These are phyloP conservation scores for Capsaspora owczarzaki DNA, from an alignment of 78 protist genomes.

Conservation along the genomic window DNA sequence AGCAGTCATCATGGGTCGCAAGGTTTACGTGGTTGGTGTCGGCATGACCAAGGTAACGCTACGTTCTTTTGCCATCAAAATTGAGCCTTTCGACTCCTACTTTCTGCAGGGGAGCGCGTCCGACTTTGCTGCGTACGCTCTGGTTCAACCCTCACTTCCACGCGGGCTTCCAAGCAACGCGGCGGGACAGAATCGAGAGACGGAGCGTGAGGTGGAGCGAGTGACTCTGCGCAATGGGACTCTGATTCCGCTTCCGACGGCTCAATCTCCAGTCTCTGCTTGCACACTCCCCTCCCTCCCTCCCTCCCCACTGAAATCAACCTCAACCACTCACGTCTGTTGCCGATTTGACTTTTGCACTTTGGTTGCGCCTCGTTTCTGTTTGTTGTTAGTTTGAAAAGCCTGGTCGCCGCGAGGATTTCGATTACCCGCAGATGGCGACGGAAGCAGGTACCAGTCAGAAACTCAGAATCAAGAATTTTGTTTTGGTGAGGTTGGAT, in stretches of 20 bases:
- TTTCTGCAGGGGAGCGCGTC: background rate
- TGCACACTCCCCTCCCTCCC: too few species aligned
- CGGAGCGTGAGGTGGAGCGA: too few species aligned
- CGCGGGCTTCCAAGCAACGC: too few species aligned
- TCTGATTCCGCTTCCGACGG: too few species aligned
- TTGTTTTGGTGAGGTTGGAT: background rate
- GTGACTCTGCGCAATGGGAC: too few species aligned
- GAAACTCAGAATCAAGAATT: too few species aligned
- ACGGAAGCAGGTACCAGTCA: constrained; percentile 3
- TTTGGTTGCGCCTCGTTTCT: background rate
- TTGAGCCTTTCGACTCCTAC: too few species aligned
- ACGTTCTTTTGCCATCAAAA: too few species aligned
- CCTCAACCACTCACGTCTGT: background rate
- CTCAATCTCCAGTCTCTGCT: too few species aligned
- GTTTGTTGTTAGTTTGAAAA: constrained; percentile 18
- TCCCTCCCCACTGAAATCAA: background rate
- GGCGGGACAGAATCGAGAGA: too few species aligned
- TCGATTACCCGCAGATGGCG: constrained; percentile 30
- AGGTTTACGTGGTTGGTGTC: constrained; percentile 28
- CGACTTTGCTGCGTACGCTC: background rate
- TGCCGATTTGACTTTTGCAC: background rate
- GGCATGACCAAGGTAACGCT: constrained; percentile 34
- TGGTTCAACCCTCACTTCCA: too few species aligned
- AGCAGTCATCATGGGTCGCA: constrained; percentile 11
- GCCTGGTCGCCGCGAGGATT: constrained; percentile 17